Conservation (phyloP, 208 protist genomes). For the Trypanosoma vivax region DNA sequence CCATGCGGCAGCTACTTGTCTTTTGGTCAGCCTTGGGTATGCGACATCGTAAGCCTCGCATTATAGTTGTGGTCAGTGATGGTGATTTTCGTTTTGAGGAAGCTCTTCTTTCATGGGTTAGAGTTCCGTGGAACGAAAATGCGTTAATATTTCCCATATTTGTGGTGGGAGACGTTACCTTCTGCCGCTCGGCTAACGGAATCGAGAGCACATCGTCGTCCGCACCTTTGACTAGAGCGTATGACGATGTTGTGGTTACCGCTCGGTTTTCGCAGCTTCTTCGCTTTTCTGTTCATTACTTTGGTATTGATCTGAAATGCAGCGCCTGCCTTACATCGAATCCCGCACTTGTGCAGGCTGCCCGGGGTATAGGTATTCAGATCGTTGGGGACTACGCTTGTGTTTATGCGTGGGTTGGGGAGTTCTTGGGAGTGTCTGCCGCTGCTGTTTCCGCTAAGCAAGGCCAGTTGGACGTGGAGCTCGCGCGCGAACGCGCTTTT, state of each 20-base stretch:
- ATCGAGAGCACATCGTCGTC: background rate
- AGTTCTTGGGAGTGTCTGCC: background rate
- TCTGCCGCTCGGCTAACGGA: background rate
- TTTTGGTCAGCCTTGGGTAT: constrained; percentile 24
- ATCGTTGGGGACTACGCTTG: constrained; percentile 5
- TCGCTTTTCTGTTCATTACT: constrained; percentile 20
- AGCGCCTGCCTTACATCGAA: constrained; percentile 19
- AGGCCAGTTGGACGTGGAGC: constrained; percentile 10
- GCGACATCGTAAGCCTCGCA: background rate
- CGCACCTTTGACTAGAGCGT: background rate
- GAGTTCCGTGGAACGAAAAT: constrained; percentile 49
- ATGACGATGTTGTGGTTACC: background rate
- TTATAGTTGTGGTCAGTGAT: constrained; percentile 32
- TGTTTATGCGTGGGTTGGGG: constrained; percentile 5
- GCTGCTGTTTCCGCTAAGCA: background rate
- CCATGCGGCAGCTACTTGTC: constrained; percentile 22
- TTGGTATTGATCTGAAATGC: constrained; percentile 15
- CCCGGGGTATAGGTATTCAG: background rate
- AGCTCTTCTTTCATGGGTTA: constrained; percentile 49
- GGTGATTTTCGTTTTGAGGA: constrained; percentile 21
- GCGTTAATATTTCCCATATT: constrained; percentile 56
- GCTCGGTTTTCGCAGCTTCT: constrained; percentile 6
- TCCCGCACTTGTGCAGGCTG: constrained; percentile 8
- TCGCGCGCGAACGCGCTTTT: constrained; percentile 25
- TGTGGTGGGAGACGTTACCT: constrained; percentile 20